Evolutionary conservation across 805 yeast species (phyloP).

Genomic region (Kuraishia ogatae): DNA sequence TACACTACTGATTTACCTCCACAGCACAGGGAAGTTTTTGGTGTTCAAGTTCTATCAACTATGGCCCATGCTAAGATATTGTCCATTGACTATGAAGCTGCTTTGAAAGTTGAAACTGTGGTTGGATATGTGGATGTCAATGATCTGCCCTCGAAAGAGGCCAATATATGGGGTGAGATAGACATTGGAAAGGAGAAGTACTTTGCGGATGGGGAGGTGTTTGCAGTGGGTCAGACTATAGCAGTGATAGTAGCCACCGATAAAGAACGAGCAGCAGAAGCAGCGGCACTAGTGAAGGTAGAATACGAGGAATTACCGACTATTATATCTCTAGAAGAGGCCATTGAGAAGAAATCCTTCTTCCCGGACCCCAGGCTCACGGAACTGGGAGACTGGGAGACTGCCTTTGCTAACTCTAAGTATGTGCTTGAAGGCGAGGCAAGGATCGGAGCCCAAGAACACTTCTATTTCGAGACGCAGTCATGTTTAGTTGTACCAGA

Average conservation of each 20-base stretch:
- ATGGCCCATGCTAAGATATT: slow-evolving; percentile 33
- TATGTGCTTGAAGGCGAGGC: slow-evolving; percentile 27
- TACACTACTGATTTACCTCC: slow-evolving; percentile 38
- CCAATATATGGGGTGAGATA: slow-evolving; percentile 33
- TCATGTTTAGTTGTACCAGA: slow-evolving; percentile 34
- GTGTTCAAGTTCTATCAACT: slow-evolving; percentile 33
- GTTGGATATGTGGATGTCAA: slow-evolving; percentile 31
- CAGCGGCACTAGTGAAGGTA: slow-evolving; percentile 30
- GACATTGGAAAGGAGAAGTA: slow-evolving; percentile 33
- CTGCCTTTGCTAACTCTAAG: slow-evolving; percentile 23
- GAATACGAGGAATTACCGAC: slow-evolving; percentile 32
- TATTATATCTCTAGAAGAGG: slow-evolving; percentile 34
- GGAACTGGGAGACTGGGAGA: slow-evolving; percentile 31
- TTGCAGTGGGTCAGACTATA: slow-evolving; percentile 33
- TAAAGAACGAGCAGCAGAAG: slow-evolving; percentile 31
- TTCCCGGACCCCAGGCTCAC: slow-evolving; percentile 25
- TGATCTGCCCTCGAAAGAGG: slow-evolving; percentile 27
- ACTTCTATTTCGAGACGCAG: slow-evolving; percentile 39
- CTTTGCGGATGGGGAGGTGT: slow-evolving; percentile 33
- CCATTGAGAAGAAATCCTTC: slow-evolving; percentile 29
- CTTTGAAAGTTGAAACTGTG: slow-evolving; percentile 29
- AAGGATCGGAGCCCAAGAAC: slow-evolving; percentile 39
- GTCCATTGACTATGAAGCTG: slow-evolving; percentile 28
- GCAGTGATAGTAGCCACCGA: slow-evolving; percentile 30
- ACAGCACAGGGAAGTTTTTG: slow-evolving; percentile 29